Conservation (phyloP, 139 green algal species). For the Closterium sp. region DNA sequence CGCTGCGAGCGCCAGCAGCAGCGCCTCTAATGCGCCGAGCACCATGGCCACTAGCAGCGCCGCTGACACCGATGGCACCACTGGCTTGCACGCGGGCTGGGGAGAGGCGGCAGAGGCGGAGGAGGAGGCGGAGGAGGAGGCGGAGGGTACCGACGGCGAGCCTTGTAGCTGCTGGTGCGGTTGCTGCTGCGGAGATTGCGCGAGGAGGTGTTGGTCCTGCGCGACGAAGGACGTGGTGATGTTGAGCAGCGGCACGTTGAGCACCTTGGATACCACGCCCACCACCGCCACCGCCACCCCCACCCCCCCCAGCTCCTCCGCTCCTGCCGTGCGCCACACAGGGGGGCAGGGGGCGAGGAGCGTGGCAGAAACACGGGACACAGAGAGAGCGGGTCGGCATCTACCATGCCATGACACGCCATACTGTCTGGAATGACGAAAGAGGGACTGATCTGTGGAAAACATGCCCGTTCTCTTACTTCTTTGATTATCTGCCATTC, state of each 20-base stretch:
- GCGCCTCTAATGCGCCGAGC: constrained; percentile 40
- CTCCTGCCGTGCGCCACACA: constrained; percentile 3
- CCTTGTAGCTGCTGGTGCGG: background rate
- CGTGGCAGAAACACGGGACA: no score
- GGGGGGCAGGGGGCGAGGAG: background rate
- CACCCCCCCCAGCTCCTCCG: constrained; percentile 43
- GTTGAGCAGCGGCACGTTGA: constrained; percentile 56
- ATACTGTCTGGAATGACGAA: background rate
- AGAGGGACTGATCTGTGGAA: background rate
- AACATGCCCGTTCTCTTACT: no score
- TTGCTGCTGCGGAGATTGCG: background rate
- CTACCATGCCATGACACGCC: no score
- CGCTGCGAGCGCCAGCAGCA: constrained; percentile 31
- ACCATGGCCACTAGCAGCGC: constrained; percentile 24
- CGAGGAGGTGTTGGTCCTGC: background rate
- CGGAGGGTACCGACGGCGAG: background rate
- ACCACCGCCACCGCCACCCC: constrained; percentile 49
- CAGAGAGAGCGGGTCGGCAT: no score
- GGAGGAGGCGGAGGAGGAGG: background rate
- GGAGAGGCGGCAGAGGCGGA: background rate
- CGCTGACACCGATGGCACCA: constrained; percentile 36
- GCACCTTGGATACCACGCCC: constrained; percentile 53
- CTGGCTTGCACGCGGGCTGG: constrained; percentile 18
- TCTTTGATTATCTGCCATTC: no score
- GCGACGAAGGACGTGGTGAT: constrained; percentile 55